These are phyloP conservation scores for Dovyalis caffra DNA, from an alignment of 345 rosid genomes.

Conservation along the genomic window DNA sequence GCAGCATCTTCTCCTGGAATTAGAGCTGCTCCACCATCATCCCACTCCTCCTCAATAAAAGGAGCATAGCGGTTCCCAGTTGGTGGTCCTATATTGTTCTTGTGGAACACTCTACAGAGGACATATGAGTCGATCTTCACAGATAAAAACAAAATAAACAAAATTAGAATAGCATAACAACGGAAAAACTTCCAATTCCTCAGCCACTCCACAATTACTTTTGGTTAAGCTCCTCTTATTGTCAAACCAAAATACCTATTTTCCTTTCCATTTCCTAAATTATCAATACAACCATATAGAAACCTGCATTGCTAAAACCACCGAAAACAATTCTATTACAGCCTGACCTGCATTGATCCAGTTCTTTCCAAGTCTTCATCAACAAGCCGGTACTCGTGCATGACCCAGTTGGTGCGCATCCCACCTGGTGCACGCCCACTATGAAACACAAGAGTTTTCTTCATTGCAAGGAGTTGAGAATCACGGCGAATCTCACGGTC, in stretches of 20 bases:
- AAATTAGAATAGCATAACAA: not conserved
- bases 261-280: not conserved
- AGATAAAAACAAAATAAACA: conserved; percentile 23
- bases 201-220: no score
- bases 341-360: conserved; percentile 47
- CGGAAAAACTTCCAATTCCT: not conserved
- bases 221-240: not conserved
- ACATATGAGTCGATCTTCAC: conserved; percentile 62
- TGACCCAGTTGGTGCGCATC: conserved; percentile 69
- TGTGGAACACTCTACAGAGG: conserved; percentile 84
- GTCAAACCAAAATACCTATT: conserved; percentile 9
- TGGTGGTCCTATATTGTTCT: conserved; percentile 91
- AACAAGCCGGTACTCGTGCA: conserved; percentile 74
- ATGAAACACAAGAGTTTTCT: conserved; percentile 66
- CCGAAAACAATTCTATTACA: not conserved
- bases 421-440: conserved; percentile 64
- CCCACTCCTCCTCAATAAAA: conserved; percentile 77
- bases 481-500: conserved; percentile 48
- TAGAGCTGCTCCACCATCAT: conserved; percentile 47
- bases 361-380: conserved; percentile 47
- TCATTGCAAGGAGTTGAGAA: conserved; percentile 44
- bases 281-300: not conserved
- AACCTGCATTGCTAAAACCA: not conserved
- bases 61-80: conserved; percentile 81
- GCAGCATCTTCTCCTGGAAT: conserved; percentile 59